Conservation (phyloP, 106 monocot genomes). For the Platanthera guangdongensis region DNA sequence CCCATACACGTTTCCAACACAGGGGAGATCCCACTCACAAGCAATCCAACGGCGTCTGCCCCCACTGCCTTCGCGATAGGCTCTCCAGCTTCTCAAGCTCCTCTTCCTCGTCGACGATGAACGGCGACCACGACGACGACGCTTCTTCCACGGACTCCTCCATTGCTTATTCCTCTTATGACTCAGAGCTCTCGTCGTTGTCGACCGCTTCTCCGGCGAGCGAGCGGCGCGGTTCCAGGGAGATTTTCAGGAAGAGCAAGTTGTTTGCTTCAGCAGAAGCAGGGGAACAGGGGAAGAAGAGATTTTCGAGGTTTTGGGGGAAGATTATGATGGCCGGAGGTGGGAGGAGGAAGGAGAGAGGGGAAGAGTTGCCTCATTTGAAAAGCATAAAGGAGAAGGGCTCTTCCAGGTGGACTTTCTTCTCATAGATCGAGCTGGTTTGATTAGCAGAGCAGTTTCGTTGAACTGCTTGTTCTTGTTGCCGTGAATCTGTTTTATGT, state of each 20-base stretch:
- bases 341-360: not conserved
- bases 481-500: too few relatives aligned
- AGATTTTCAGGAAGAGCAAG: conserved; percentile 21
- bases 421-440: not conserved
- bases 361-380: conserved; percentile 16
- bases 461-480: too few relatives aligned
- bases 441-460: too few relatives aligned
- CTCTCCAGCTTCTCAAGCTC: conserved; percentile 27
- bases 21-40: conserved; percentile 41
- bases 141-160: conserved; percentile 7
- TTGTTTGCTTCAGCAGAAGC: conserved; percentile 9
- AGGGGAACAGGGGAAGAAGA: conserved; percentile 8
- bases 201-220: conserved; percentile 8
- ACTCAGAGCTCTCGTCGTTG: not conserved
- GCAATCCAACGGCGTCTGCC: conserved; percentile 51
- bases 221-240: not conserved
- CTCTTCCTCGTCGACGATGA: conserved; percentile 27
- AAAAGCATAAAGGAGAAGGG: conserved; percentile 48
- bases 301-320: conserved; percentile 27
- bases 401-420: conserved; percentile 26
- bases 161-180: not conserved
- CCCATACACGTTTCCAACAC: too few relatives aligned
- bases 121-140: not conserved
- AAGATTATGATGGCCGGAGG: conserved; percentile 16
- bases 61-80: conserved; percentile 41